Evolutionary conservation across 2,329 filamentous ascomycete species (phyloP).

Genomic region (Hymenoscyphus fraxineus): DNA sequence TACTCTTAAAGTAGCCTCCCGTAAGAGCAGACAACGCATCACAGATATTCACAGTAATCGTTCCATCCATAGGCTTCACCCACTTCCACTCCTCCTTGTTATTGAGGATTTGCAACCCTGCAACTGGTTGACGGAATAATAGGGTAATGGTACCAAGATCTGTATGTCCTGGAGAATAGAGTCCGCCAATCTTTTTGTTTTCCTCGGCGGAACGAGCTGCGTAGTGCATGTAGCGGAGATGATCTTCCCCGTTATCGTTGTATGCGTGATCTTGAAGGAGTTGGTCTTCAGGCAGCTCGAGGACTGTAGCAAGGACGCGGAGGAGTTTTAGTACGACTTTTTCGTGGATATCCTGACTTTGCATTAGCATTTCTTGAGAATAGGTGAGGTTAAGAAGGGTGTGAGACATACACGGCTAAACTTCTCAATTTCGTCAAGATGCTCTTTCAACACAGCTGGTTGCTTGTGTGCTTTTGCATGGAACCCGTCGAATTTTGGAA

Average conservation of each 20-base stretch:
- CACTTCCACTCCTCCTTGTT: conserved; percentile 47
- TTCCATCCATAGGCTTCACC: conserved; percentile 46
- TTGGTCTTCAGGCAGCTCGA: conserved; percentile 57
- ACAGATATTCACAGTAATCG: conserved; percentile 49
- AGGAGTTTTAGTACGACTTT: conserved; percentile 56
- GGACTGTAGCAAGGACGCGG: conserved; percentile 56
- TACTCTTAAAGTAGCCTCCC: conserved; percentile 44
- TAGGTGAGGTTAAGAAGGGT: too few relatives aligned
- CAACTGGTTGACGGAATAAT: conserved; percentile 56
- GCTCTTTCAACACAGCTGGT: conserved; percentile 44
- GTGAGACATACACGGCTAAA: conserved; percentile 38
- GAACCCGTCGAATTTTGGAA: conserved; percentile 52
- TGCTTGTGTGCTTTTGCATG: conserved; percentile 42
- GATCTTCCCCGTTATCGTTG: conserved; percentile 54
- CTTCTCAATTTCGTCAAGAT: conserved; percentile 52
- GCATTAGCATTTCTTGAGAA: too few relatives aligned
- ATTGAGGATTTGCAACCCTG: conserved; percentile 53
- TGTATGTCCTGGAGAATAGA: conserved; percentile 50
- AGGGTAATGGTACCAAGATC: conserved; percentile 55
- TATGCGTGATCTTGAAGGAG: conserved; percentile 55
- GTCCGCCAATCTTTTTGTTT: conserved; percentile 41
- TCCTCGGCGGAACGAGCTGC: conserved; percentile 46
- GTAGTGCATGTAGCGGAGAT: conserved; percentile 62
- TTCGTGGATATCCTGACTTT: conserved; percentile 40
- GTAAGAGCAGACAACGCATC: conserved; percentile 48